Percentiles rank a stretch among this genome's conserved stretches.
These are phyloP conservation scores for Truncatella angustata DNA, from an alignment of 2,329 filamentous ascomycete species.

Conservation along the genomic window DNA sequence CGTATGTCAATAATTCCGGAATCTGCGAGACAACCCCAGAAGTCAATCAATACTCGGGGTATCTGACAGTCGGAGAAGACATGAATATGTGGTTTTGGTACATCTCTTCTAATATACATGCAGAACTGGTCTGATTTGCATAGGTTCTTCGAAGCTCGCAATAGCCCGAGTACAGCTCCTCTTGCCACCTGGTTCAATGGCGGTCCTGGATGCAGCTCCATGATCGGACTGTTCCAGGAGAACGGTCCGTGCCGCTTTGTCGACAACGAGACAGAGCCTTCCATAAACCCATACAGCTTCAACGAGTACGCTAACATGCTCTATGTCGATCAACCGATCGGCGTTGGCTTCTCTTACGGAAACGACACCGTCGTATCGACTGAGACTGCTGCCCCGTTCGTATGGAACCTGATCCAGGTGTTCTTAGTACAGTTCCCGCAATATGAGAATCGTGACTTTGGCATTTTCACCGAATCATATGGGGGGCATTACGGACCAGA, in stretches of 20 bases:
- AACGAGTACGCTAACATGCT: conserved; percentile 65
- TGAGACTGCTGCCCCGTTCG: conserved; percentile 37
- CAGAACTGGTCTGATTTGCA: conserved; percentile 5
- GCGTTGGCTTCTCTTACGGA: conserved; percentile 33
- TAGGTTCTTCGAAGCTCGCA: conserved; percentile 49
- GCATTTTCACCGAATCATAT: conserved; percentile 29
- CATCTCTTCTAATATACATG: neutral
- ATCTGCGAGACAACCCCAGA: conserved; percentile 47
- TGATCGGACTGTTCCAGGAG: conserved; percentile 48
- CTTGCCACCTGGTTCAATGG: conserved; percentile 62
- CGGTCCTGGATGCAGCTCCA: conserved; percentile 56
- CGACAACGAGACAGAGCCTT: conserved; percentile 47
- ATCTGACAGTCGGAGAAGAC: conserved; percentile 39
- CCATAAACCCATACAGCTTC: conserved; percentile 60
- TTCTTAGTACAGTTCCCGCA: conserved; percentile 38
- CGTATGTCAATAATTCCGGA: conserved; percentile 48
- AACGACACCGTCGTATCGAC: conserved; percentile 40
- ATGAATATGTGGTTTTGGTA: conserved; percentile 19
- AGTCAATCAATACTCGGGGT: conserved; percentile 47
- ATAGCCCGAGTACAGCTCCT: conserved; percentile 50
- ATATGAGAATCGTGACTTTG: conserved; percentile 48
- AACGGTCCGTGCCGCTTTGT: conserved; percentile 47
- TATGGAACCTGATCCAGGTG: conserved; percentile 40
- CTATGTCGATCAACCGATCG: conserved; percentile 64
- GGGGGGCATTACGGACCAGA: conserved; percentile 29